Evolutionary conservation across 306 rosid genomes (phyloP), one percentile per base, ranked within the genome.

Genomic region (Phaseolus lunatus): DNA sequence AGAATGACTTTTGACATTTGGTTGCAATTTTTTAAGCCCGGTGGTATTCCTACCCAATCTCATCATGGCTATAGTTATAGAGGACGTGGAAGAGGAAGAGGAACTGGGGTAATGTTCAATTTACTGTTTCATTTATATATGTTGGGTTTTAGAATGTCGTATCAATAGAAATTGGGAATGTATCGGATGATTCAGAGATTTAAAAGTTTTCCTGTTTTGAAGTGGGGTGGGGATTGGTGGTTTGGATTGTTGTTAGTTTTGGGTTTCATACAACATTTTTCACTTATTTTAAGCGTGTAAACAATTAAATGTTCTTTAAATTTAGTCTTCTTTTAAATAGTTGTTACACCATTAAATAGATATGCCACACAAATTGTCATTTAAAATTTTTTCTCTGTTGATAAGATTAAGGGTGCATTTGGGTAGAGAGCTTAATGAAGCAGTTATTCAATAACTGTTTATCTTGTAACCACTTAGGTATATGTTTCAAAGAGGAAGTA

Each of bases 81-180:
- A 79, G 97, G 96, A 48, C 94, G 86, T 5, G 98, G 87, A 75
- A 84, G 96, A 83, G 98, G 97, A 69, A 85, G 88, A 75, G 94
- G 90, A 78, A 31, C 39, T 80, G 94, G 86, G 94, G 98, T 94
- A 91, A 87, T 74, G 31, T 24, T 49, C 27, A 72, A 7, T 77
- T 78, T 68, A 2, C 56, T 65, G 57, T 49, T 56, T 12, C 43
- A 8, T 61, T 78, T 72, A 50, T 2, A 57, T 47, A 67, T 70
- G 35, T 48, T 23, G 41, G 53, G 12, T 45, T 23, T 68, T 74
- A 16, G 14, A 39, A 20, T 5, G 11, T 65, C 11, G 16, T 58
- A 49, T 27, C 9, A 26, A 66, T 54, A 2, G 77, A 73, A 77
- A 1, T 12, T 39, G 33, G 53, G 16, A 62, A 68, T 26, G 31